Base-by-base conservation (phyloP, 139 green algal genomes). In the Astrephomene gubernaculifera region DNA sequence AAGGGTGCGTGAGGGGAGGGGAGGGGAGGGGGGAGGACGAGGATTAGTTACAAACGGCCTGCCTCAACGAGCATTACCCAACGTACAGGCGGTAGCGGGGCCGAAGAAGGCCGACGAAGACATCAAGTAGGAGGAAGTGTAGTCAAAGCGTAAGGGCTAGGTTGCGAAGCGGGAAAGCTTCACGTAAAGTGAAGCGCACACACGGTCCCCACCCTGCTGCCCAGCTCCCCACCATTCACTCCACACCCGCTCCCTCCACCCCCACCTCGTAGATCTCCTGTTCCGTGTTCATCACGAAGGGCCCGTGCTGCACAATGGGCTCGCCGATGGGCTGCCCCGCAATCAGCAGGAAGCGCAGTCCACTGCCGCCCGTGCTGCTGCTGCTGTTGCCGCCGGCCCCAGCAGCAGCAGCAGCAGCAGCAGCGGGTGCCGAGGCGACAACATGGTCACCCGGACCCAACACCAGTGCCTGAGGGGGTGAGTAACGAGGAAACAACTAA, bases 261-360 rank as follows among this genome's bases (percentile, higher is more conserved):
- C 76, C 7, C 60, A 74, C 78, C 78, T 84, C 61, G 4, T 84
- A n/a, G 45, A 86, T 86, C 79, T 86, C 91, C 75, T 87, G 85
- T 69, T 94, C 84, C 29, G 88, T 93, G 89, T 97, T 98, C 95
- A 98, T 98, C 31, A 98, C 95, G 89, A 98, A 97, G 7, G 90
- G 91, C 9, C 93, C 93, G 81, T 95, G 91, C 76, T 98, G 96
- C 45, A 98, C 95, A 44, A 98, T 95, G 70, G 93, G 93, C 88
- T 98, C 96, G 2, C 83, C 85, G 63, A 98, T 98, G n/a, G 96
- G 96, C 88, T 89, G 82, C 0, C 95, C 96, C 33, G 90, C 93
- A 5, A 96, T 85, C 49, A 98, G 90, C 85, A 98, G 86, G 82
- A 98, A 98, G 41, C 91, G 92, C 21, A 98, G 54, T 1, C 87